Conservation (phyloP, 768 basidiomycete genomes). For the Coprinellus micaceus region DNA sequence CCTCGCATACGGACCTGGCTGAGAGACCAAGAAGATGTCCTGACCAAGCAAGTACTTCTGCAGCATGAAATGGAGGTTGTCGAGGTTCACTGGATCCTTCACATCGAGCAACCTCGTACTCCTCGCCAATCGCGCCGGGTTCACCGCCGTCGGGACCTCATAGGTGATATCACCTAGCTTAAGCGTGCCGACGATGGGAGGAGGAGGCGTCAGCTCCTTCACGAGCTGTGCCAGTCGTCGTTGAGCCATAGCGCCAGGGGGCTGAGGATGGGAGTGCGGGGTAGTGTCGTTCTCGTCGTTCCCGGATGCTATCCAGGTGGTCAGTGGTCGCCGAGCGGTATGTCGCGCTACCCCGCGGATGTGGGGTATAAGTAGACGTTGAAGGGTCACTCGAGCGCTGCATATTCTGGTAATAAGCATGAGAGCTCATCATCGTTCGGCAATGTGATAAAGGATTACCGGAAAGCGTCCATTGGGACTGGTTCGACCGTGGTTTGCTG, state of each 20-base stretch:
- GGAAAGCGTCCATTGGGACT: background rate
- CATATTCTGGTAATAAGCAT: constrained; percentile 1
- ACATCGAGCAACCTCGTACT: constrained; percentile 44
- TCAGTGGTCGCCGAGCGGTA: too few relatives aligned
- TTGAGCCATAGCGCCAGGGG: constrained; percentile 30
- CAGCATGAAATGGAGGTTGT: constrained; percentile 61
- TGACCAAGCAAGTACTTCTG: constrained; percentile 68
- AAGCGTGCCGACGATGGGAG: constrained; percentile 47
- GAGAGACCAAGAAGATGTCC: constrained; percentile 62
- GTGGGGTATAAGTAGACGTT: background rate
- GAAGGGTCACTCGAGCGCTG: background rate
- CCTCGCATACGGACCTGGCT: constrained; percentile 66
- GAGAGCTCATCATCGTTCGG: constrained; percentile 1
- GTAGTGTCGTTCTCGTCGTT: background rate
- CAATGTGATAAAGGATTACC: constrained; percentile 3
- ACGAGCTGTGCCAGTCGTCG: constrained; percentile 50
- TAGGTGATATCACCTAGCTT: constrained; percentile 55
- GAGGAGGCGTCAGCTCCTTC: constrained; percentile 37
- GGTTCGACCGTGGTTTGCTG: too few relatives aligned
- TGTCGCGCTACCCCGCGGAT: background rate
- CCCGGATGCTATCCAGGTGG: too few relatives aligned
- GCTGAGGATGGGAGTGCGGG: background rate
- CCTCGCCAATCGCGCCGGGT: constrained; percentile 48
- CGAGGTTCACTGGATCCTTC: constrained; percentile 48
- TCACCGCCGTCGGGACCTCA: constrained; percentile 46